Evolutionary conservation across 345 rosid species (phyloP), one percentile per base, ranked within the genome.

Genomic region (Theobroma cacao): DNA sequence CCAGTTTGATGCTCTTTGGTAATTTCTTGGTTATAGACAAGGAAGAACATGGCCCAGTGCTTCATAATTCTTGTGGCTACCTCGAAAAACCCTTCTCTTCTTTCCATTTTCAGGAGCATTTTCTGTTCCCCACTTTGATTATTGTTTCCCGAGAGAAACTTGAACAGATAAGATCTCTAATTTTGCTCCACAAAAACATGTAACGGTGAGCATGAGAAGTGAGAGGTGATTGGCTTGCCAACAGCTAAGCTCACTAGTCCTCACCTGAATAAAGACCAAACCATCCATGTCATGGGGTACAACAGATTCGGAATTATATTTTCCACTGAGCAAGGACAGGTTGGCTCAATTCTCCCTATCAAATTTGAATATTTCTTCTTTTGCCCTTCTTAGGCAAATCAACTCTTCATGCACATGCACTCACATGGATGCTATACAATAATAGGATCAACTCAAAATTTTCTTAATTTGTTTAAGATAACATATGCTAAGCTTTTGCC

Each of bases 101-200:
- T 30, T 7, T 28, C 28, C 7, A 24, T 26, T 12, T 9, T 36
- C 36, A 58, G 31, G 59, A 48, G 75, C 13, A 58, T 7, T 6
- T 30, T 62, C 14, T 30, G 40, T 31, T 31, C 40, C 66, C 67
- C 15, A 15, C 2, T 3, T 62, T 14, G 7, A 62, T 26, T 62
- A 33, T 28, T 60, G 11, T 28, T 60, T 24, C n/a, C 24, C 13
- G 7, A 59, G 63, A 59, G 63, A 22, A 12, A 55, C 60, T 20
- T 59, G 65, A 85, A 81, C 79, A 26, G 95, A 88, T 87, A 83
- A 88, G 94, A 71, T 64, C 58, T 70, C n/a, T n/a, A n/a, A 73
- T 66, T 85, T 65, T 55, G 86, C 75, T 81, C 96, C 94, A 81
- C 89, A 78, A 75, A 86, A 80, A 72, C n/a, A 76, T 43, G 33